Conservation (phyloP, 164 flowering plant genomes). For the Cinnamomum chago region DNA sequence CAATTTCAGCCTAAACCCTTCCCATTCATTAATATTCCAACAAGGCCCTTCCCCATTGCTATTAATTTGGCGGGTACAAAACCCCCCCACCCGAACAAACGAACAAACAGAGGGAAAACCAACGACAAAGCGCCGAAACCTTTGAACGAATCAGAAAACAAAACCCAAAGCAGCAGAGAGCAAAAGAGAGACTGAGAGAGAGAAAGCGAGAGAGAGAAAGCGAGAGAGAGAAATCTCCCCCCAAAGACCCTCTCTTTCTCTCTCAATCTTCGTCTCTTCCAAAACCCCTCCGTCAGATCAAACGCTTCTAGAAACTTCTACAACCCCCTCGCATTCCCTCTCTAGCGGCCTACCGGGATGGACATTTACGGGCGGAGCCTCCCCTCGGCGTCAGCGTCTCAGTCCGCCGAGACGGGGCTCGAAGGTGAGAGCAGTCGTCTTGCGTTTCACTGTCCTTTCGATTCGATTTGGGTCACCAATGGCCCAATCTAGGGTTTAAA, state of each 20-base stretch:
- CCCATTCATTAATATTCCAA: neutral
- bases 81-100: neutral
- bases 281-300: constrained; percentile 2
- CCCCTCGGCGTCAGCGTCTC: constrained; percentile 35
- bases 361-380: constrained; percentile 45
- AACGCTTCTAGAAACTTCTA: neutral
- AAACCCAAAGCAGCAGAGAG: constrained; percentile 1
- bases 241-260: constrained; percentile 5
- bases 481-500: constrained; percentile 2
- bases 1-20: neutral
- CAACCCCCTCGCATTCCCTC: constrained; percentile 3
- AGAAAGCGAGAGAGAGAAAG: neutral
- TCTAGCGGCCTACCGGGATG: constrained; percentile 26
- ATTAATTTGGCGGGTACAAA: constrained; percentile 28
- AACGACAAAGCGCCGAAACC: neutral
- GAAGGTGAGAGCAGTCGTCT: constrained; percentile 46
- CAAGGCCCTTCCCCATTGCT: neutral
- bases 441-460: neutral
- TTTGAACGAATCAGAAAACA: constrained; percentile 10
- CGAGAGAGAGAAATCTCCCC: neutral
- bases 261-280: neutral
- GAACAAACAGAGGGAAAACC: constrained; percentile 9
- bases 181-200: constrained; percentile 1
- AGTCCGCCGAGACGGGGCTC: constrained; percentile 44
- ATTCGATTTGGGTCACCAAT: neutral